phyloP scores from a whole-genome alignment of 2,329 filamentous ascomycete genomes.

The Fonsecaea nubica region DNA sequence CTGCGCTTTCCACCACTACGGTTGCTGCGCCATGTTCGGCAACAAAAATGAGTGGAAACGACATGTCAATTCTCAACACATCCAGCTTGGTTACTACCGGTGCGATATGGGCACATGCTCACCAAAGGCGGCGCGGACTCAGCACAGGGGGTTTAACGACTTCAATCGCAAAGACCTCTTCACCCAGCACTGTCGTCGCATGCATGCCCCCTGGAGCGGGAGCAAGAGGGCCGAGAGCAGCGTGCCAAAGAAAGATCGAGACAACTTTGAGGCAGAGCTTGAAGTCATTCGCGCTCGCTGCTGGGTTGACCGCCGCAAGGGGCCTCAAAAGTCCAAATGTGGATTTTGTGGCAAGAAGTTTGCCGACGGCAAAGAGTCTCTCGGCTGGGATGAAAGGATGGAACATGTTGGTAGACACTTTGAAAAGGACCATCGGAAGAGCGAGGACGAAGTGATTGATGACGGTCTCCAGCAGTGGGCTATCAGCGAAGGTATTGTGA shows the following conservation, averaged over 20 bases:
- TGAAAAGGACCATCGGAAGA: conserved; percentile 61
- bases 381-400: conserved; percentile 80
- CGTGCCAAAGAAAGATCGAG: conserved; percentile 45
- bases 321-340: conserved; percentile 69
- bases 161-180: conserved; percentile 95
- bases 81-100: conserved; percentile 75
- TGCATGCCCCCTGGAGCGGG: conserved; percentile 62
- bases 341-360: conserved; percentile 59
- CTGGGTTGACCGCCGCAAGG: conserved; percentile 63
- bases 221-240: conserved; percentile 53
- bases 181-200: conserved; percentile 83
- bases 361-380: conserved; percentile 39
- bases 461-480: conserved; percentile 51
- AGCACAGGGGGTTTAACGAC: conserved; percentile 56
- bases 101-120: conserved; percentile 71
- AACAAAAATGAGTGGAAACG: conserved; percentile 97
- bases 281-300: conserved; percentile 65
- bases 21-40: conserved; percentile 74
- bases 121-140: conserved; percentile 37
- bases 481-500: conserved; percentile 43
- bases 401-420: conserved; percentile 86
- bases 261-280: conserved; percentile 60
- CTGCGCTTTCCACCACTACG: conserved; percentile 80
- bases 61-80: conserved; percentile 80
- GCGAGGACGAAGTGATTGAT: conserved; percentile 48